Evolutionary conservation across 345 rosid species (phyloP), one percentile per base, ranked within the genome.

Genomic region (Rhodamnia rubescens): DNA sequence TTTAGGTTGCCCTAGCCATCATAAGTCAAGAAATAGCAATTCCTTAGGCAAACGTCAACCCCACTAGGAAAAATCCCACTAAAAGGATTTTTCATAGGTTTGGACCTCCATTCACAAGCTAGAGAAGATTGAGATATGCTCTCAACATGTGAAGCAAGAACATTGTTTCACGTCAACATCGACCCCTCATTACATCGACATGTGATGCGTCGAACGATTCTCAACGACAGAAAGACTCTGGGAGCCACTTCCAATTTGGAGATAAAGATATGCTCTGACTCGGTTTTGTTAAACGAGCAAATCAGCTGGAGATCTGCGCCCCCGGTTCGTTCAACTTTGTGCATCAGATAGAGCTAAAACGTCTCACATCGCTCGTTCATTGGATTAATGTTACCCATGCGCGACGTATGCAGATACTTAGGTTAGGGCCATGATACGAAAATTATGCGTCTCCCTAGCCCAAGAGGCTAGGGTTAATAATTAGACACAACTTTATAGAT

Each of bases 151-250:
- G 86, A 84, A 85, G 84, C 85, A 85, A 86, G 84, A 85, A 85
- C 89, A 83, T 82, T 88, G 80, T 86, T 78, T 89, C 85, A 86
- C 54, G 86, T 88, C 87, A 50, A 83, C 80, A 83, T 83, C 82
- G 1, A 87, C 82, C 74, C 83, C 22, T 83, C 83, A 81, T 86
- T 64, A 55, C 61, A 57, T 61, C 74, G 82, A 85, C 84, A 85
- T n/a, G 32, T 54, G 81, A 87, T 87, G 89, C 87, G 74, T 18
- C 27, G 54, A 87, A 87, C 86, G 90, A 90, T 90, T 87, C 88
- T 85, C 32, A 51, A 50, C 6, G 27, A 83, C 84, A 50, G 8
- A 42, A 53, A 87, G 29, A 42, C n/a, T 53, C 57, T 47, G 82
- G 84, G 83, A 87, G 49, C 82, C 51, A 87, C 90, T 20, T 26